phyloP scores from a whole-genome alignment of 2,329 filamentous ascomycete species.

The Colletotrichum destructivum region DNA sequence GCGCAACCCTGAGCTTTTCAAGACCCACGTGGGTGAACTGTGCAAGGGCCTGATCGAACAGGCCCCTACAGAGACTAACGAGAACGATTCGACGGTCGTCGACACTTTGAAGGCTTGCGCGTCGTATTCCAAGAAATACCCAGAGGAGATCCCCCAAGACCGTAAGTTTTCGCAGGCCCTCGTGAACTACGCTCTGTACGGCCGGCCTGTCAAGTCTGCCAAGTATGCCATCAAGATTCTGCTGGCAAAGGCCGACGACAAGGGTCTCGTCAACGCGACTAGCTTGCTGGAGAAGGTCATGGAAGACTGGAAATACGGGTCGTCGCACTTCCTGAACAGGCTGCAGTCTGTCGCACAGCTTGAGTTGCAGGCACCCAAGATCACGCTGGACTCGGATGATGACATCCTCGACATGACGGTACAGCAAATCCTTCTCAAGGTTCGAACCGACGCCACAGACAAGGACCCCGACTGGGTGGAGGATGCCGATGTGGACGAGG shows the following conservation, averaged over 20 bases:
- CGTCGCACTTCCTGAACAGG: conserved; percentile 82
- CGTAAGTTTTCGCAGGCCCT: conserved; percentile 86
- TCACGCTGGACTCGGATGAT: conserved; percentile 81
- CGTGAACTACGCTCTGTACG: conserved; percentile 86
- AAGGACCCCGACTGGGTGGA: conserved; percentile 77
- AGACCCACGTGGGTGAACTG: conserved; percentile 91
- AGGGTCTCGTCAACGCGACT: conserved; percentile 85
- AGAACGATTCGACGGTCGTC: conserved; percentile 82
- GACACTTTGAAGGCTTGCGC: conserved; percentile 95
- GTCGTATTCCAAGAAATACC: conserved; percentile 89
- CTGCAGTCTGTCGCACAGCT: conserved; percentile 82
- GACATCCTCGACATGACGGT: conserved; percentile 85
- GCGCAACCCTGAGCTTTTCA: conserved; percentile 90
- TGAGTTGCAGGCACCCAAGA: conserved; percentile 80
- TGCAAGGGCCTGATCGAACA: conserved; percentile 88
- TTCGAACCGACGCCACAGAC: conserved; percentile 73
- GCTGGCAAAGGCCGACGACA: conserved; percentile 80
- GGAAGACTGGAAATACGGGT: conserved; percentile 80
- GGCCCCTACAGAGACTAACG: conserved; percentile 77
- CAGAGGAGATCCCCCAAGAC: conserved; percentile 85
- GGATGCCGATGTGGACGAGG: conserved; percentile 80
- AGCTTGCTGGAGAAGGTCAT: conserved; percentile 85
- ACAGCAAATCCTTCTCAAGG: conserved; percentile 80
- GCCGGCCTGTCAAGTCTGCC: conserved; percentile 84
- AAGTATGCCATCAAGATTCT: conserved; percentile 96